Evolutionary conservation across 768 basidiomycete species (phyloP).

Genomic region (Hygrocybe coccinea): DNA sequence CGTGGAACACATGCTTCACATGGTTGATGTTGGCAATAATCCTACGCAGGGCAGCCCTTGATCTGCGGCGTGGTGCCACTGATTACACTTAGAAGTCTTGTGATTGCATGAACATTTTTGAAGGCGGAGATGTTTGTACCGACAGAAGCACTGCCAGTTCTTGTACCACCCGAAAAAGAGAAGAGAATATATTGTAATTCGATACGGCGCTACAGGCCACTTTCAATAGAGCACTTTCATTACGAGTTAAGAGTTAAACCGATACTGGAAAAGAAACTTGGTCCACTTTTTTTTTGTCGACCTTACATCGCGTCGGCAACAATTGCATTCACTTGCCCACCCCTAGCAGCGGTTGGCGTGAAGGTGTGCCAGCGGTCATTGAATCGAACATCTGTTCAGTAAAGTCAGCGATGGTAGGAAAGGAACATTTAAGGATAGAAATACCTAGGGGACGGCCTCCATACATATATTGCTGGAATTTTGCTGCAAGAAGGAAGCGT

Average conservation of each 20-base stretch:
- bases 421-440: constrained; percentile 21
- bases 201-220: too few relatives aligned
- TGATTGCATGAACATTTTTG: not conserved
- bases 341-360: constrained; percentile 82
- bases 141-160: too few relatives aligned
- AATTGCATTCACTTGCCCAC: constrained; percentile 67
- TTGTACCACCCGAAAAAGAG: too few relatives aligned
- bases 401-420: not conserved
- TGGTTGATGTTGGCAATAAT: constrained; percentile 32
- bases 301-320: constrained; percentile 45
- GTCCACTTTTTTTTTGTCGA: not conserved
- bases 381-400: constrained; percentile 73
- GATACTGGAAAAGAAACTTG: not conserved
- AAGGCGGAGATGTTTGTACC: too few relatives aligned
- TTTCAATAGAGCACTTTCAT: too few relatives aligned
- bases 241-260: not conserved
- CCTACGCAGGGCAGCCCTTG: not conserved
- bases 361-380: constrained; percentile 96
- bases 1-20: constrained; percentile 68
- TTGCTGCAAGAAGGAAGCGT: constrained; percentile 44
- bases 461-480: constrained; percentile 95
- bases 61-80: too few relatives aligned
- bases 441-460: constrained; percentile 82
- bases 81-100: too few relatives aligned
- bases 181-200: too few relatives aligned